Base-by-base conservation (phyloP, 805 yeast genomes). In the Starmera quercuum region DNA sequence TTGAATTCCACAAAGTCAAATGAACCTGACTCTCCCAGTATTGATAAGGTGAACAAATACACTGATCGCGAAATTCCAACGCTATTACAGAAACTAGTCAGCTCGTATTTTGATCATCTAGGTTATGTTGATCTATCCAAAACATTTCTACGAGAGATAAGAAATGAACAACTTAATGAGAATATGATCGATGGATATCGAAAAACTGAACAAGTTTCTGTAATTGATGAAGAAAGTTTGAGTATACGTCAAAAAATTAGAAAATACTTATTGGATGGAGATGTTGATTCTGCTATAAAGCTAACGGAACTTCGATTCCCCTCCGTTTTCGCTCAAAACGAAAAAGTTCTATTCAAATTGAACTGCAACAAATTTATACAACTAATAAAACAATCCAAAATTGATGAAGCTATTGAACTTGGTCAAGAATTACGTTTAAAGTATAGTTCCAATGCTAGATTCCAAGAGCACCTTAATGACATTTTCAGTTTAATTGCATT, bases 41-140 rank as follows among this genome's bases (percentile, higher is more conserved):
- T 7, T 2, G 18, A 3, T 15, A 36, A 35, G 20, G 18, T 29
- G 22, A 49, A 35, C 25, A 25, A 22, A 6, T 27, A 30, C 14
- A 37, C 42, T 1, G 45, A 42, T 32, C 36, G 37, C 27, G 54
- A 53, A 20, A 38, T 53, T 5, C 49, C 53, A 12, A 36, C 30
- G 10, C 32, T 56, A 7, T 47, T 65, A 31, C 57, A 58, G 28
- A 44, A 54, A 16, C 53, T 68, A 26, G 61, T 70, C 4, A 41
- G 60, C n/a, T 55, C 65, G 11, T 78, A 77, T 48, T 65, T 80
- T 25, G 61, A 66, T n/a, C 74, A 76, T 46, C 66, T 68, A 34
- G 86, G 86, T 3, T 71, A 66, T 44, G 61, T 64, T 20, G 74
- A 73, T 35, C 69, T 75, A 3, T 70, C 75, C 3, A 61, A 61